Conservation (phyloP, 169 alveolate genomes). For the Cryptosporidium xiaoi region DNA sequence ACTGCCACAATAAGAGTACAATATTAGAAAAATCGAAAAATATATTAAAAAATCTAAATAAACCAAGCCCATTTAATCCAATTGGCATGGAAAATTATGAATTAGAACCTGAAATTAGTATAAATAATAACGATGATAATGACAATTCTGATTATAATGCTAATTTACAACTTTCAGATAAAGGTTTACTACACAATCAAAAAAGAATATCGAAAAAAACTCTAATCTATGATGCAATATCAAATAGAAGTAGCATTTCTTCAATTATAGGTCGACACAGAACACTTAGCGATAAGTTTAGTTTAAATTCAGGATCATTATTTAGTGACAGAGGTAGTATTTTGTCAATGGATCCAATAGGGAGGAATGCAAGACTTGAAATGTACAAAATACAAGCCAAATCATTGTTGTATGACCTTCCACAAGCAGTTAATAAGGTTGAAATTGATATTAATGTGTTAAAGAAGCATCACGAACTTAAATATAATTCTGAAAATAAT, state of each 20-base stretch:
- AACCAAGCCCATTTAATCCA: slow-evolving; percentile 66
- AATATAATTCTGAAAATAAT: background rate
- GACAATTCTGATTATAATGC: background rate
- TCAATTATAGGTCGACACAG: slow-evolving; percentile 22
- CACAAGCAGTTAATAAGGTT: slow-evolving; percentile 44
- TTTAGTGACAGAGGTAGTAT: slow-evolving; percentile 52
- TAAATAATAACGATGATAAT: background rate
- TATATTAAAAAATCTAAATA: slow-evolving; percentile 11
- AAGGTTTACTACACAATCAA: background rate
- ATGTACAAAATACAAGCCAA: slow-evolving; percentile 74
- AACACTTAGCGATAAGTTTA: slow-evolving; percentile 46
- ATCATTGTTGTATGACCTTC: slow-evolving; percentile 55
- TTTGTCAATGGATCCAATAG: slow-evolving; percentile 67
- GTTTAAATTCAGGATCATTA: slow-evolving; percentile 49
- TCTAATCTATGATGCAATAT: background rate
- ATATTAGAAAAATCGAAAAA: slow-evolving; percentile 38
- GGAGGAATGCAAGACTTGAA: slow-evolving; percentile 68
- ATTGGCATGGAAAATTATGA: slow-evolving; percentile 25
- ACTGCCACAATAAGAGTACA: background rate
- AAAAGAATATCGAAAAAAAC: background rate
- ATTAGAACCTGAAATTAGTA: background rate
- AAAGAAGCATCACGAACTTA: background rate
- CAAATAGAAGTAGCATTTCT: slow-evolving; percentile 35
- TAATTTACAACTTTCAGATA: background rate
- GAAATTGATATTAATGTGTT: slow-evolving; percentile 10